Base-by-base conservation (phyloP, 2,329 filamentous ascomycete species). In the Aspergillus sojae region DNA sequence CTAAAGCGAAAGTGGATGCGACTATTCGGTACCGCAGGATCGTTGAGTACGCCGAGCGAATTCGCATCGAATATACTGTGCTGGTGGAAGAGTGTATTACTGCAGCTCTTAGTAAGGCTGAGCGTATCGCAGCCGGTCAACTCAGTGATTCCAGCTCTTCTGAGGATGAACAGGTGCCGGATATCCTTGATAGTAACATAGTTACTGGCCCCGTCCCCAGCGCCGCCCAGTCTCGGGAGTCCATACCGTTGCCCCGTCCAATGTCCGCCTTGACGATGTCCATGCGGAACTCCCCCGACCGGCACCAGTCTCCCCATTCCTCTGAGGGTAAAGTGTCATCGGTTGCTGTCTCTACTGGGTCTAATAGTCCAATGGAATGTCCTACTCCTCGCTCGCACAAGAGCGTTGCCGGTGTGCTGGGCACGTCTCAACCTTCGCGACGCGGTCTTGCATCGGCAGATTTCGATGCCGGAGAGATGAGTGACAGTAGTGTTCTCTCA, bases 71-170 rank as follows among this genome's bases (percentile, higher is more conserved):
- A 73, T 96, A 97, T 72, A 91, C 94, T 32, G 87, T 96, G 30
- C 84, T 97, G 62, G 94, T 99, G 2, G 93, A 98, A 73, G 93
- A 97, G 71, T 99, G 95, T 75, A 97, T 99, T 58, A 90, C 96
- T 64, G 93, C 93, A 65, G 95, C 95, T 10, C 86, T 98, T 79
- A 88, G 87, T 68, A 97, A 98, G 78, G 94, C 95, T 59, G 91
- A 92, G 61, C 90, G 90, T 57, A 94, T 97, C 69, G 93, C 93
- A 53, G 89, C 92, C 50, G 94, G 94, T 12, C 88, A 94, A 58
- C 81, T 96, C 19, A 94, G 91, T 67, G 93, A 96, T 72, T 94
- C 92, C 0, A 83, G 85, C 30, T 87, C 87, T 53, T 85, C 85
- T 7, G 86, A 88, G 56, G 87, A 86, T 19, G 83, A 85, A 21